Conservation (phyloP, 192 early-diverging fungal genomes). For the Backusella morwellensis region DNA sequence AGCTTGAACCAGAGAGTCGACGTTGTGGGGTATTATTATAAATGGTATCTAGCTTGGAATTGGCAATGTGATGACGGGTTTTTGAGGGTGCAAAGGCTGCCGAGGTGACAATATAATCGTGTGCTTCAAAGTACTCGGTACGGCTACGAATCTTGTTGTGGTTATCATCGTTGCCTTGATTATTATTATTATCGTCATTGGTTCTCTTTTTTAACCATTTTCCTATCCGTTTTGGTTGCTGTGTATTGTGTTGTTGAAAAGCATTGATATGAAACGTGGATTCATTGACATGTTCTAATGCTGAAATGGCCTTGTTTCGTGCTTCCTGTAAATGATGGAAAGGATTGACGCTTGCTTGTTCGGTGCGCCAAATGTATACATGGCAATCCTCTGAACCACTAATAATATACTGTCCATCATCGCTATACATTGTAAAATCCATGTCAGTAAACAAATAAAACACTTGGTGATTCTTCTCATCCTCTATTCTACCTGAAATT, state of each 20-base stretch:
- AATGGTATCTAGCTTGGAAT: conserved; percentile 41
- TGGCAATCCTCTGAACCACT: conserved; percentile 76
- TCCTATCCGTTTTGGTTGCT: conserved; percentile 1
- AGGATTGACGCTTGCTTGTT: not conserved
- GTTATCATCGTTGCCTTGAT: not conserved
- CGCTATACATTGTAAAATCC: conserved; percentile 23
- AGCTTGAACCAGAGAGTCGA: conserved; percentile 1
- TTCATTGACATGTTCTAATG: conserved; percentile 7
- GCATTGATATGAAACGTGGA: not conserved
- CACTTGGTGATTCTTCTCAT: not conserved
- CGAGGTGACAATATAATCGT: conserved; percentile 53
- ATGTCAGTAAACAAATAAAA: not conserved
- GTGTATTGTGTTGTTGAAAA: not conserved
- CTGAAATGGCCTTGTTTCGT: conserved; percentile 18
- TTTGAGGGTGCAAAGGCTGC: conserved; percentile 59
- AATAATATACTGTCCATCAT: conserved; percentile 75
- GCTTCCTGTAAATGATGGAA: conserved; percentile 16
- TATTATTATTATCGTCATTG: not conserved
- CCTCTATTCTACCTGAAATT: conserved; percentile 46
- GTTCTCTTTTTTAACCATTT: conserved; percentile 23
- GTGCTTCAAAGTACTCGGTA: conserved; percentile 41
- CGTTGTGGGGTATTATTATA: conserved; percentile 29
- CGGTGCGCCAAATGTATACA: conserved; percentile 68
- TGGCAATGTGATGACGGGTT: conserved; percentile 56
- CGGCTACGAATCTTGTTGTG: conserved; percentile 12